phyloP scores from a whole-genome alignment of 2,329 filamentous ascomycete genomes.

The Fusarium subglutinans region DNA sequence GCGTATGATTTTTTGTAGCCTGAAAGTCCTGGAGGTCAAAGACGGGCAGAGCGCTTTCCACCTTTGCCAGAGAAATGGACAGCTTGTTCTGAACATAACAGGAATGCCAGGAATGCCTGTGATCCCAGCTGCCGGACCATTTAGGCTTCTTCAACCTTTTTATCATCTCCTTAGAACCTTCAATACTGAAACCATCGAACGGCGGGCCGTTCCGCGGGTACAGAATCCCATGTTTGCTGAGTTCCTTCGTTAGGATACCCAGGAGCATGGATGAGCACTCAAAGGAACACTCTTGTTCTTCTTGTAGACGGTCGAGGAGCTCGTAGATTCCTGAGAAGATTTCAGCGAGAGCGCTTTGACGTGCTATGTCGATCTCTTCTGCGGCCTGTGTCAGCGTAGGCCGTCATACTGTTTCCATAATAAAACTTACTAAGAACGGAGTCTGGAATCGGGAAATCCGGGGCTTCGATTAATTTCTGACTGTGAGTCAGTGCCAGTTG shows the following conservation, averaged over 20 bases:
- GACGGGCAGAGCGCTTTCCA: background rate
- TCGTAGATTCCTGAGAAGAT: background rate
- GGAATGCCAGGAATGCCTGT: background rate
- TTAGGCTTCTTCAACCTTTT: fast-evolving
- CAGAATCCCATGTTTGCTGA: background rate
- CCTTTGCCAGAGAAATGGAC: fast-evolving
- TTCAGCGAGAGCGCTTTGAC: background rate
- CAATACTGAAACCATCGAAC: background rate
- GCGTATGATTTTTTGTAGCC: fast-evolving
- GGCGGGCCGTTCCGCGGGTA: background rate
- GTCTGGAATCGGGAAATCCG: conserved; percentile 6
- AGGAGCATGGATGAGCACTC: conserved; percentile 1
- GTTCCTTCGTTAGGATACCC: background rate
- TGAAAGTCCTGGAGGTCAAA: background rate
- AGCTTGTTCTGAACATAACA: background rate
- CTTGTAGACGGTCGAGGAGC: background rate
- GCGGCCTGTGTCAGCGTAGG: fast-evolving
- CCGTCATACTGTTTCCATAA: too few relatives aligned
- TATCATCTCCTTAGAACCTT: fast-evolving
- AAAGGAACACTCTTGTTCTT: background rate
- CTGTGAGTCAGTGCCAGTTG: conserved; percentile 8
- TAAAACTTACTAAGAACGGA: background rate
- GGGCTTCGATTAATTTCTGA: background rate
- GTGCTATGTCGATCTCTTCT: background rate
- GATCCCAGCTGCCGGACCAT: fast-evolving